phyloP scores from a whole-genome alignment of 2,329 filamentous ascomycete species.

The Trichoderma endophyticum region DNA sequence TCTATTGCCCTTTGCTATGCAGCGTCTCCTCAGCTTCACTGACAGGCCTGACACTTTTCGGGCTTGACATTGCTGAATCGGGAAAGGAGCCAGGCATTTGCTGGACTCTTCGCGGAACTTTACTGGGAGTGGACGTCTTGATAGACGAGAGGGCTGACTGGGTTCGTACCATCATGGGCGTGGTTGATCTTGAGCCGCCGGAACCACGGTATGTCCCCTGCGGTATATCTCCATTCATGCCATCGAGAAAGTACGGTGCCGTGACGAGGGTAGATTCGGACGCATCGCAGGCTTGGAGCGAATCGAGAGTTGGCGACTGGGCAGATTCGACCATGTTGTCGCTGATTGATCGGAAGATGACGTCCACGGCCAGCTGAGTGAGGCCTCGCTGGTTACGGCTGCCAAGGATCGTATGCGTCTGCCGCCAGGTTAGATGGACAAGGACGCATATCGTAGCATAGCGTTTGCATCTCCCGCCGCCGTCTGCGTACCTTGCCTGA shows the following conservation, averaged over 20 bases:
- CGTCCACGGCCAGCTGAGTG: slow-evolving; percentile 86
- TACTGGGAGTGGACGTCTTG: slow-evolving; percentile 25
- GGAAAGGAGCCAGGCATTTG: slow-evolving; percentile 33
- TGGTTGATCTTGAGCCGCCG: slow-evolving; percentile 62
- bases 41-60: slow-evolving; percentile 47
- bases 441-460: background rate
- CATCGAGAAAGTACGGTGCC: slow-evolving; percentile 75
- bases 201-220: slow-evolving; percentile 52
- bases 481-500: slow-evolving; percentile 75
- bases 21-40: slow-evolving; percentile 27
- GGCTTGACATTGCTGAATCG: slow-evolving; percentile 30
- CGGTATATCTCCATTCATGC: slow-evolving; percentile 64
- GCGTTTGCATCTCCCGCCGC: background rate
- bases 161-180: slow-evolving; percentile 63
- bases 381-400: slow-evolving; percentile 82
- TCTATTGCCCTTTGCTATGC: slow-evolving; percentile 31
- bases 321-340: slow-evolving; percentile 64
- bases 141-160: slow-evolving; percentile 35
- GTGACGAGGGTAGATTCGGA: slow-evolving; percentile 77
- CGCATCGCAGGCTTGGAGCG: slow-evolving; percentile 70
- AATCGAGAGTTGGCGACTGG: slow-evolving; percentile 64
- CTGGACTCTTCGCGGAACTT: background rate
- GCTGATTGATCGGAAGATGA: slow-evolving; percentile 79
- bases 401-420: slow-evolving; percentile 96
- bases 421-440: slow-evolving; percentile 8